Conservation (phyloP, 139 green algal genomes). For the Haematococcus lacustris region DNA sequence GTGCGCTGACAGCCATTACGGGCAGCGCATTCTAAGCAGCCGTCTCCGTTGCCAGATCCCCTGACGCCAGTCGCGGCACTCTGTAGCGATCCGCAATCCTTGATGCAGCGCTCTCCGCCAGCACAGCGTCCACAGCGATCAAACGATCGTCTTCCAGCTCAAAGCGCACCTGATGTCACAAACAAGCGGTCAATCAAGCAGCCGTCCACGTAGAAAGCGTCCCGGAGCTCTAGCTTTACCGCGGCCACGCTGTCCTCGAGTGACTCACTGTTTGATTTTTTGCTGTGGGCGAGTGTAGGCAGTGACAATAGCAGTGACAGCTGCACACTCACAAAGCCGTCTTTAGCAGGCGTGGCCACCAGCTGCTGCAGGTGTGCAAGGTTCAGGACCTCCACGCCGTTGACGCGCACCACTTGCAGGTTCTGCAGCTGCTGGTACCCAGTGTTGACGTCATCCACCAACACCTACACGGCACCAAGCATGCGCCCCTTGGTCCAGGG, state of each 20-base stretch:
- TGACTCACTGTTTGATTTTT: too few species aligned
- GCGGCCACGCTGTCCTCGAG: too few species aligned
- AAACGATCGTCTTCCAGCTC: constrained; percentile 59
- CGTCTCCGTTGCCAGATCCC: too few species aligned
- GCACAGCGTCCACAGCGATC: constrained; percentile 41
- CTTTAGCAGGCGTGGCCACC: not conserved
- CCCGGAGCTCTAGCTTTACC: too few species aligned
- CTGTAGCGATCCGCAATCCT: constrained; percentile 38
- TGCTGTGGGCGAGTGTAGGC: too few species aligned
- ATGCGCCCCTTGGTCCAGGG: too few species aligned
- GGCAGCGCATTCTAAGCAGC: too few species aligned
- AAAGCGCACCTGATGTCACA: constrained; percentile 43
- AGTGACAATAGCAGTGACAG: too few species aligned
- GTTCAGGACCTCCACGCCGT: constrained; percentile 49
- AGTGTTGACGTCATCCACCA: constrained; percentile 55
- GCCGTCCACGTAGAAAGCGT: too few species aligned
- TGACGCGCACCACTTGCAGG: constrained; percentile 45
- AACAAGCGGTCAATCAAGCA: too few species aligned
- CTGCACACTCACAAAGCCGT: constrained; percentile 8
- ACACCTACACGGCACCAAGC: constrained; percentile 53
- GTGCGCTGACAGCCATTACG: too few species aligned
- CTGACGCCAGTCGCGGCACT: constrained; percentile 19
- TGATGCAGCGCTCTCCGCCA: constrained; percentile 9
- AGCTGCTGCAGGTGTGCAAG: constrained; percentile 45
- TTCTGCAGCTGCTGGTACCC: constrained; percentile 55